Percentiles rank a stretch among this genome's conserved stretches.
phyloP scores from a whole-genome alignment of 2,329 filamentous ascomycete species.

The Fusarium albidum region DNA sequence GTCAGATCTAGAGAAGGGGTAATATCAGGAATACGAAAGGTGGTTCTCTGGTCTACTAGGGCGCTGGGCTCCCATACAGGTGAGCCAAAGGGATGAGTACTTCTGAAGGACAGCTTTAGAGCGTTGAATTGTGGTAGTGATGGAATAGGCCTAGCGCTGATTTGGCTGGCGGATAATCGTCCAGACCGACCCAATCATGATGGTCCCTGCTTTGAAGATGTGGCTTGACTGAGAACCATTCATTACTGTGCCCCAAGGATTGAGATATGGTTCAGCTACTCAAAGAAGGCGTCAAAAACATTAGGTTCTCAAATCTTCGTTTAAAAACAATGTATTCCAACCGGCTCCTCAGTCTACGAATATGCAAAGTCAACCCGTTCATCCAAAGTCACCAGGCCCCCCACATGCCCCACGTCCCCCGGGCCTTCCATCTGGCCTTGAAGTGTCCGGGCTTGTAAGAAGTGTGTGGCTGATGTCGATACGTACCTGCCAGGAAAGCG shows the following conservation, averaged over 20 bases:
- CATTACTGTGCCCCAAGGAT: no score
- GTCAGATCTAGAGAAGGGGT: slow-evolving; percentile 30
- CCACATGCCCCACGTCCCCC: neutral
- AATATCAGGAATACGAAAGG: slow-evolving; percentile 37
- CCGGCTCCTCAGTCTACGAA: neutral
- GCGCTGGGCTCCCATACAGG: slow-evolving; percentile 7
- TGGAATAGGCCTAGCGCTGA: slow-evolving; percentile 31
- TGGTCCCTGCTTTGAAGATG: neutral
- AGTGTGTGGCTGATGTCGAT: neutral
- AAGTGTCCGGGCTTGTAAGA: no score
- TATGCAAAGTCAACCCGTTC: neutral
- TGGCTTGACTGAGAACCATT: neutral
- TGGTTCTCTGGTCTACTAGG: slow-evolving; percentile 33
- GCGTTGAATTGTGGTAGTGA: slow-evolving; percentile 33
- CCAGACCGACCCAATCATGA: slow-evolving; percentile 8
- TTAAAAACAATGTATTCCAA: no score
- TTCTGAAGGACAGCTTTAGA: slow-evolving; percentile 37
- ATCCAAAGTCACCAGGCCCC: neutral
- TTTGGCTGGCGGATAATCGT: slow-evolving; percentile 16
- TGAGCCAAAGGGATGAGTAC: slow-evolving; percentile 37
- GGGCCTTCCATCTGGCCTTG: neutral
- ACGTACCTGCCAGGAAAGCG: neutral
- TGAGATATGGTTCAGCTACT: no score
- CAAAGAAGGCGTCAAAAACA: no score
- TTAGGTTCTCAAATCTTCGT: no score